Base-by-base conservation (phyloP, 2,329 filamentous ascomycete species). In the Tetracladium maxilliforme region DNA sequence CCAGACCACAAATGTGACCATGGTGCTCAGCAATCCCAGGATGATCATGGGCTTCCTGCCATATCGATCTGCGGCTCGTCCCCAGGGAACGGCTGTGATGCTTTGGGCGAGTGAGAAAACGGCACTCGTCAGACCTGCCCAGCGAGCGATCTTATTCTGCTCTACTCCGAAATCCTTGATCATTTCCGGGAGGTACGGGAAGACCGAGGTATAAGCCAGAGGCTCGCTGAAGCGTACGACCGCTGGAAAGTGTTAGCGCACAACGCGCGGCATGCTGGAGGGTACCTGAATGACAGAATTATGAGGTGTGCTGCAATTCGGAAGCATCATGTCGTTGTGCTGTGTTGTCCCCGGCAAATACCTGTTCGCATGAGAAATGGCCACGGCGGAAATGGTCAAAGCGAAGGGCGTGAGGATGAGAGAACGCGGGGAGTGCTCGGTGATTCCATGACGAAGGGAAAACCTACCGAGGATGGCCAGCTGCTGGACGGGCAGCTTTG, bases 21-120 rank as follows among this genome's bases (percentile, higher is more conserved):
- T 92, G 22, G 84, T 92, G 38, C 68, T 78, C 19, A 72, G 47
- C 11, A 90, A 57, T 1, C 80, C 83, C 6, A 64, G 43, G 10
- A 95, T 58, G 30, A 95, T 81, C 19, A 77, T 67, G 1, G 77
- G 78, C 44, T 93, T 94, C 28, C 87, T 70, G 12, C 87, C 90
- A 33, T 80, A 70, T 21, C 51, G 56, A 47, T 95, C 90, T 1
- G 83, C 81, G 3, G 75, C 65, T 35, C 71, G 64, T 6, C 83
- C 76, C 80, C 81, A 87, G 2, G 69, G 54, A 3, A 87, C 68
- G 11, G 76, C 79, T 6, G 77, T 81, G 11, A 68, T 24, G 36
- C 73, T 77, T 49, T 87, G 80, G 16, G 67, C 62, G 8, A 83
- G 47, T 3, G 79, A 80, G 47, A 84, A 83, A 33, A 72, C 61